Evolutionary conservation across 139 green algal species (phyloP).

Genomic region (Microglena sp.): DNA sequence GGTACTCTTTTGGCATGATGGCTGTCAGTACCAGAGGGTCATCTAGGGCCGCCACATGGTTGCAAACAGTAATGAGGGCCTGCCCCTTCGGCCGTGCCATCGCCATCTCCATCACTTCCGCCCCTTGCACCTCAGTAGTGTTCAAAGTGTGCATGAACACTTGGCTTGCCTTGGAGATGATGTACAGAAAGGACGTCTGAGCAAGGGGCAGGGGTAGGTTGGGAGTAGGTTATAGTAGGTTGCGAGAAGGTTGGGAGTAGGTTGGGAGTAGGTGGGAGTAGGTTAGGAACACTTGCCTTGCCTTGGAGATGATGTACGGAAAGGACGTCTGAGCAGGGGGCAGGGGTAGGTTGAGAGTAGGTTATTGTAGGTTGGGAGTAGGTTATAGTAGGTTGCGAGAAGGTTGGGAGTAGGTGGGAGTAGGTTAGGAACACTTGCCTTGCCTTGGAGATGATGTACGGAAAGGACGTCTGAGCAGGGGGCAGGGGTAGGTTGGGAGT

Average conservation of each 20-base stretch:
- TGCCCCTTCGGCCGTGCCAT: conserved; percentile 35
- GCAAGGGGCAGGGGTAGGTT: not conserved
- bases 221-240: too few relatives aligned
- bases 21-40: conserved; percentile 72
- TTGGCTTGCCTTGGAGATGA: not conserved
- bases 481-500: too few relatives aligned
- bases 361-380: too few relatives aligned
- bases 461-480: not conserved
- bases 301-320: too few relatives aligned
- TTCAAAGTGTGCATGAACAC: conserved; percentile 8
- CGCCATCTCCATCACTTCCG: conserved; percentile 37
- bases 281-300: too few relatives aligned
- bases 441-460: not conserved
- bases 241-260: too few relatives aligned
- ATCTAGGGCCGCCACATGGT: conserved; percentile 80
- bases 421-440: conserved; percentile 4
- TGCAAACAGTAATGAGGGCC: conserved; percentile 75
- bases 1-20: conserved; percentile 46
- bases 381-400: too few relatives aligned
- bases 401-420: too few relatives aligned
- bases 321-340: too few relatives aligned
- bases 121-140: conserved; percentile 14
- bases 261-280: too few relatives aligned
- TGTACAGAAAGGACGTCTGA: not conserved
- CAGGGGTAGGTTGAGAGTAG: too few relatives aligned